Conservation (phyloP, 2,329 filamentous ascomycete species). For the Akanthomyces muscarius region DNA sequence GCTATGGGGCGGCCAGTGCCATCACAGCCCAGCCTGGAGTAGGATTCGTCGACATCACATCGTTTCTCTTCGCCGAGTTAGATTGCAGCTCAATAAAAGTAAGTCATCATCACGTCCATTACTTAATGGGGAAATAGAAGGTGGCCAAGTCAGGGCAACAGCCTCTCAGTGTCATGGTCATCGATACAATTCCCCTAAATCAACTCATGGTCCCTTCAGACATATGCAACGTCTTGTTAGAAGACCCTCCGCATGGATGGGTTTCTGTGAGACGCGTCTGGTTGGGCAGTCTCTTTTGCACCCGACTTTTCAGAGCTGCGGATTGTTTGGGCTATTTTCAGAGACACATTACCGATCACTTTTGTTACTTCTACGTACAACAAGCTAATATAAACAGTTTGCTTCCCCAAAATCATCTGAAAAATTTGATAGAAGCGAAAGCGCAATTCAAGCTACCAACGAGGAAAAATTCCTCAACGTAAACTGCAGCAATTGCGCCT, state of each 20-base stretch:
- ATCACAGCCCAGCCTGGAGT: slow-evolving; percentile 62
- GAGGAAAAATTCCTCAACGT: slow-evolving; percentile 35
- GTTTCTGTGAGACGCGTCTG: slow-evolving; percentile 28
- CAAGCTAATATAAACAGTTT: slow-evolving; percentile 35
- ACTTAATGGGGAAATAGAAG: slow-evolving; percentile 52
- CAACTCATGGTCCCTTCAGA: slow-evolving; percentile 30
- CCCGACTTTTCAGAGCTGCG: slow-evolving; percentile 46
- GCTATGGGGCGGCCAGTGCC: slow-evolving; percentile 77
- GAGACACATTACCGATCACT: slow-evolving; percentile 41
- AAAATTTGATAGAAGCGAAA: slow-evolving; percentile 28
- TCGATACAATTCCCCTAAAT: slow-evolving; percentile 69
- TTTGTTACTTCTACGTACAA: slow-evolving; percentile 14
- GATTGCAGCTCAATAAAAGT: slow-evolving; percentile 55
- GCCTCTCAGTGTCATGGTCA: slow-evolving; percentile 53
- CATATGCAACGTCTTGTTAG: slow-evolving; percentile 21
- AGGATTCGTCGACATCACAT: slow-evolving; percentile 77
- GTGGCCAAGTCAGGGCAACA: slow-evolving; percentile 48
- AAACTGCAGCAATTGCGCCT: slow-evolving; percentile 43
- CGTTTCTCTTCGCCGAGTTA: slow-evolving; percentile 63
- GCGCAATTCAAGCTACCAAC: slow-evolving; percentile 25
- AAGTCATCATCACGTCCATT: slow-evolving; percentile 25
- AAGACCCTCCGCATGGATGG: slow-evolving; percentile 42
- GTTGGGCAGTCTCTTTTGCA: slow-evolving; percentile 39
- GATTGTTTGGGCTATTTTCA: slow-evolving; percentile 45
- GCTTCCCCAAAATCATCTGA: slow-evolving; percentile 26